A percentile compares a stretch with the other conserved stretches of the same genome.
phyloP scores from a whole-genome alignment of 2,329 filamentous ascomycete species.

The Aspergillus niger region DNA sequence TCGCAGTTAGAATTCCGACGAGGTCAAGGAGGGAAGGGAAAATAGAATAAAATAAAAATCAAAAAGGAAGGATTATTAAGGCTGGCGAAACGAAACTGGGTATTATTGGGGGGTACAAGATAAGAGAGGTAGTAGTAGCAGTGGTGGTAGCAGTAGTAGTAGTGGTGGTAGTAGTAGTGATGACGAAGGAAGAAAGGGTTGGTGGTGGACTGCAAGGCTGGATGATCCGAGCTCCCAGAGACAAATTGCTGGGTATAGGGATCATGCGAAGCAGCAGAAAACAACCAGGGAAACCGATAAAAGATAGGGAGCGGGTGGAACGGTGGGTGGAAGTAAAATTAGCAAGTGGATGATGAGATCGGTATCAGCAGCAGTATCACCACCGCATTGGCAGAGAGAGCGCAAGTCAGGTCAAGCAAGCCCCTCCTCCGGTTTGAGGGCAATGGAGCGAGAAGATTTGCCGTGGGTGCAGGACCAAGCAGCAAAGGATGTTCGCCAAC shows the following conservation, averaged over 20 bases:
- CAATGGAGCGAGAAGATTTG: conserved; percentile 25
- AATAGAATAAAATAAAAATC: not conserved
- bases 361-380: conserved; percentile 17
- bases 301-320: conserved; percentile 18
- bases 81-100: not conserved
- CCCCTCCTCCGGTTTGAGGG: conserved; percentile 21
- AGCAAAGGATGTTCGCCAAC: conserved; percentile 23
- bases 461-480: conserved; percentile 22
- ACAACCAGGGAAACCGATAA: conserved; percentile 12
- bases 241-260: conserved; percentile 18
- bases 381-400: not conserved
- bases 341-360: conserved; percentile 17
- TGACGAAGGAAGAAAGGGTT: not conserved
- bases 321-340: conserved; percentile 16
- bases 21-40: not conserved
- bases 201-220: conserved; percentile 14
- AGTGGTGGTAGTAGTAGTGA: not conserved
- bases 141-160: no score
- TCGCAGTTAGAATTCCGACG: not conserved
- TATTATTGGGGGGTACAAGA: conserved; percentile 1
- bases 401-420: conserved; percentile 11
- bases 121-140: not conserved
- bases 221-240: conserved; percentile 20
- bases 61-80: not conserved
- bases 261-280: conserved; percentile 17